These are phyloP conservation scores for Phytophthora aleatoria DNA, from an alignment of 352 stramenopile species.

Conservation along the genomic window DNA sequence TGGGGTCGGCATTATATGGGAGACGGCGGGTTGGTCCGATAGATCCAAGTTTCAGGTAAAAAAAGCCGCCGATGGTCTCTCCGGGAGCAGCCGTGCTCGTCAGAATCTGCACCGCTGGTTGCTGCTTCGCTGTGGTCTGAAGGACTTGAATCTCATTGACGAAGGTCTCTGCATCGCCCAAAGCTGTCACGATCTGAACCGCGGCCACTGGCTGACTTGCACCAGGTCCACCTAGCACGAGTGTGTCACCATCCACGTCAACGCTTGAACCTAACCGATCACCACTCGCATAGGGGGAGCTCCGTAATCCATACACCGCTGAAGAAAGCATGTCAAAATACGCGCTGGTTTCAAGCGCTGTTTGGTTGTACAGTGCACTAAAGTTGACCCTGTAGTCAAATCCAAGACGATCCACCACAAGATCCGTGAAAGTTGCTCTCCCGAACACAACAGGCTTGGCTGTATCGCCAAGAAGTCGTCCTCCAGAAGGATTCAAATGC, in stretches of 20 bases:
- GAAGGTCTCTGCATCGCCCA: constrained; percentile 54
- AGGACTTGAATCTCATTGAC: constrained; percentile 80
- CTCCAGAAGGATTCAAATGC: constrained; percentile 81
- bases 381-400: constrained; percentile 75
- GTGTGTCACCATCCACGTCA: constrained; percentile 66
- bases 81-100: constrained; percentile 68
- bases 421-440: constrained; percentile 60
- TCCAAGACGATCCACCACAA: constrained; percentile 75
- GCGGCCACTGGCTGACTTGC: constrained; percentile 63
- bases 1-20: constrained; percentile 70
- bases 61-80: constrained; percentile 75
- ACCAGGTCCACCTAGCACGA: constrained; percentile 69
- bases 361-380: constrained; percentile 42
- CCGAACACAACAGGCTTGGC: constrained; percentile 65
- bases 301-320: constrained; percentile 68
- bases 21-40: constrained; percentile 64
- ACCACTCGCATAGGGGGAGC: constrained; percentile 55
- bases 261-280: constrained; percentile 69
- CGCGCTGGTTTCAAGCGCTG: constrained; percentile 53
- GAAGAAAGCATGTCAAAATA: constrained; percentile 78
- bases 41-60: constrained; percentile 59
- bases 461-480: constrained; percentile 46
- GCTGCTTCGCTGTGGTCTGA: constrained; percentile 53
- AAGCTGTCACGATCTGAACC: constrained; percentile 70
- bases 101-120: constrained; percentile 70